Conservation (phyloP, 2,329 filamentous ascomycete species). For the Aspergillus chevalieri region DNA sequence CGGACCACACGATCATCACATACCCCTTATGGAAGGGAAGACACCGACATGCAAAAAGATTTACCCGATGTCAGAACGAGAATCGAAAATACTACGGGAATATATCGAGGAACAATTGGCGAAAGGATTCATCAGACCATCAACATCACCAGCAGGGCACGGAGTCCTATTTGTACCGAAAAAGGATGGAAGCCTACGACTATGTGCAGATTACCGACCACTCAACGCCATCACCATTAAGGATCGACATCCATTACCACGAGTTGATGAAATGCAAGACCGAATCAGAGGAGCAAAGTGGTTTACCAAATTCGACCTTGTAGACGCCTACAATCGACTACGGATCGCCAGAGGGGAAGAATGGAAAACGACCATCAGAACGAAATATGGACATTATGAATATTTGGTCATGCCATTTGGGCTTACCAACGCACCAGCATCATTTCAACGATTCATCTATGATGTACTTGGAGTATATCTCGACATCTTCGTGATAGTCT, state of each 20-base stretch:
- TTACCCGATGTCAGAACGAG: not conserved
- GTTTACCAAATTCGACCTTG: constrained; percentile 22
- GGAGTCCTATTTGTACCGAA: not conserved
- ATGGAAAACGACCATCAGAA: constrained; percentile 6
- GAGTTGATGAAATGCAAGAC: constrained; percentile 18
- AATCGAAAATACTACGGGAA: not conserved
- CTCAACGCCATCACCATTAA: constrained; percentile 22
- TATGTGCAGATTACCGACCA: constrained; percentile 12
- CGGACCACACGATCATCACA: not conserved
- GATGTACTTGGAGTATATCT: not conserved
- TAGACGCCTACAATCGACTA: constrained; percentile 15
- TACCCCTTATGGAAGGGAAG: not conserved
- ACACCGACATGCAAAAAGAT: not conserved
- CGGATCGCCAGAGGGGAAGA: constrained; percentile 10
- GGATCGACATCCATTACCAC: constrained; percentile 18
- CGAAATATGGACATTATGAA: constrained; percentile 16
- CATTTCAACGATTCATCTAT: constrained; percentile 4
- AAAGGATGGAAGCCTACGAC: not conserved
- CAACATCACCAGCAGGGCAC: not conserved
- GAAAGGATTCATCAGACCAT: not conserved
- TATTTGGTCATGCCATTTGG: constrained; percentile 20
- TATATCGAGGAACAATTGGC: not conserved
- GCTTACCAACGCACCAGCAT: constrained; percentile 12
- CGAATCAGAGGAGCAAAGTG: constrained; percentile 9
- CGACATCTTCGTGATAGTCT: not conserved